Conservation (phyloP, 345 rosid genomes). For the Turritis glabra region DNA sequence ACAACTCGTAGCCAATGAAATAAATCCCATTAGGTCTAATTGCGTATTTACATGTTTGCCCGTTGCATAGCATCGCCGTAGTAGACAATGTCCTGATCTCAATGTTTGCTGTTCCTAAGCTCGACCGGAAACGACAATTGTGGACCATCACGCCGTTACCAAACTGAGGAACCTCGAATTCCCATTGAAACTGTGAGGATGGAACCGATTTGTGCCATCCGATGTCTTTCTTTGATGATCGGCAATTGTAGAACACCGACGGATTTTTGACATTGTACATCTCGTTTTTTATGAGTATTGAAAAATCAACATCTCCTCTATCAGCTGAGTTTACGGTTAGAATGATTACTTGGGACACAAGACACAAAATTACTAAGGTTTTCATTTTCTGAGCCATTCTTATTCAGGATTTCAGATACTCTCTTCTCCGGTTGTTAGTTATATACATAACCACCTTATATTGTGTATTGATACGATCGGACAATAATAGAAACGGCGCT, state of each 20-base stretch:
- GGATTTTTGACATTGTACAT: constrained; percentile 12
- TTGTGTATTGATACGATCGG: not conserved
- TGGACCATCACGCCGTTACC: constrained; percentile 30
- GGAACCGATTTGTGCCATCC: constrained; percentile 35
- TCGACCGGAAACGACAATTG: constrained; percentile 26
- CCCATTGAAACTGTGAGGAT: constrained; percentile 25
- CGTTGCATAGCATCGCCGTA: constrained; percentile 28
- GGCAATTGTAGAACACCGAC: constrained; percentile 19
- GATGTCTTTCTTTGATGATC: constrained; percentile 27
- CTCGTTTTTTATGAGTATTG: constrained; percentile 26
- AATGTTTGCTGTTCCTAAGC: constrained; percentile 16
- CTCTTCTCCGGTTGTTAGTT: not conserved
- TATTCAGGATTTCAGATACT: not conserved
- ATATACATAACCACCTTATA: not conserved
- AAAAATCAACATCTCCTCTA: constrained; percentile 14
- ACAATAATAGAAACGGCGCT: constrained; percentile 18
- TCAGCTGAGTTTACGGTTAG: constrained; percentile 14
- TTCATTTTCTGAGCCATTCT: constrained; percentile 20
- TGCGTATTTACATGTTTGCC: constrained; percentile 18
- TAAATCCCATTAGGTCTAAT: constrained; percentile 35
- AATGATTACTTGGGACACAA: constrained; percentile 22
- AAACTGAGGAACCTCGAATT: constrained; percentile 26
- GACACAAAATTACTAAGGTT: constrained; percentile 16
- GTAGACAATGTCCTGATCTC: constrained; percentile 31
- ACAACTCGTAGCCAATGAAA: constrained; percentile 37